Evolutionary conservation across 2,329 filamentous ascomycete species (phyloP).

Genomic region (Peltaster fructicola): DNA sequence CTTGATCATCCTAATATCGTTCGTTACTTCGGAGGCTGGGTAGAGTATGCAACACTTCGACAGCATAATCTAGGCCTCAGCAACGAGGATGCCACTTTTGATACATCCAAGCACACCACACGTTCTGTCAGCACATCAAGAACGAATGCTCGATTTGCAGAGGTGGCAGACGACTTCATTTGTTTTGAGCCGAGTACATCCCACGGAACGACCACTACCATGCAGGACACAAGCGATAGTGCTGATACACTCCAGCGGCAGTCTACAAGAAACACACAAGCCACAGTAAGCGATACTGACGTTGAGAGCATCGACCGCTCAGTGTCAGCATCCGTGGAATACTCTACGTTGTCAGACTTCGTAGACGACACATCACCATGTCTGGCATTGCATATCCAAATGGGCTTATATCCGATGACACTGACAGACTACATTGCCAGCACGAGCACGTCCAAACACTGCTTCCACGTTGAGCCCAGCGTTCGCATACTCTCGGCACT

Average conservation of each 20-base stretch:
- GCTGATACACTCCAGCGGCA: too few relatives aligned
- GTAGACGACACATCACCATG: slow-evolving; percentile 1
- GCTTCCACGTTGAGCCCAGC: slow-evolving; percentile 42
- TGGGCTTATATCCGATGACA: slow-evolving; percentile 46
- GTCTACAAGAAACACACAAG: slow-evolving; percentile 6
- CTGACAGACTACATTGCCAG: slow-evolving; percentile 32
- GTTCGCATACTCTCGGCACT: slow-evolving; percentile 41
- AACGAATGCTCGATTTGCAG: too few relatives aligned
- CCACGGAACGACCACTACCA: too few relatives aligned
- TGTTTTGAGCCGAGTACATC: too few relatives aligned
- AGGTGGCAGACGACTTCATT: too few relatives aligned
- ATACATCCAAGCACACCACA: too few relatives aligned
- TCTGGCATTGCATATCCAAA: slow-evolving; percentile 47
- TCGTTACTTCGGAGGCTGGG: slow-evolving; percentile 47
- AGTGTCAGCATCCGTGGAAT: slow-evolving; percentile 4
- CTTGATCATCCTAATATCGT: slow-evolving; percentile 50
- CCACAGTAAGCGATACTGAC: slow-evolving; percentile 20
- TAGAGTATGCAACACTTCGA: slow-evolving; percentile 30
- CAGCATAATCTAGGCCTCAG: too few relatives aligned
- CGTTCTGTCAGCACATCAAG: too few relatives aligned
- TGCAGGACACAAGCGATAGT: too few relatives aligned
- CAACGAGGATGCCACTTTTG: too few relatives aligned
- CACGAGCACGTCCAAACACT: slow-evolving; percentile 28
- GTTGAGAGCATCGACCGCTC: slow-evolving; percentile 28
- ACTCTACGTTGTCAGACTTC: slow-evolving; percentile 1